Evolutionary conservation across 306 rosid genomes (phyloP).

Genomic region (Rosa chinensis): DNA sequence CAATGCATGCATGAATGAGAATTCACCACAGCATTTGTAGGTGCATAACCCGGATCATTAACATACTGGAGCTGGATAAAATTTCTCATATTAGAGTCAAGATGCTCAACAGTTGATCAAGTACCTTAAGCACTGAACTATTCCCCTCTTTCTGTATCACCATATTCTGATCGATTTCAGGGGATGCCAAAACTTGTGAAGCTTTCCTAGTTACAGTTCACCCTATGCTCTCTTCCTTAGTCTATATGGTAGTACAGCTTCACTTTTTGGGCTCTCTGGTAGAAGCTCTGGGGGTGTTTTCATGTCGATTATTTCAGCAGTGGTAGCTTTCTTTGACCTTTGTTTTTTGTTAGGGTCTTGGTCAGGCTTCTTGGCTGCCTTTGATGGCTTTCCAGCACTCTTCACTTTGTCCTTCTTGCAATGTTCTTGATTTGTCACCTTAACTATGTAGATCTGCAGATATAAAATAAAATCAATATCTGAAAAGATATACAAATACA

Average conservation of each 20-base stretch:
- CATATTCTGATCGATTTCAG: neutral
- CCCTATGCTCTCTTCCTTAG: neutral
- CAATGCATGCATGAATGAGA: too few relatives aligned
- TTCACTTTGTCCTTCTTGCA: constrained; percentile 28
- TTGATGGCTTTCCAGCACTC: constrained; percentile 21
- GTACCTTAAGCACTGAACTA: neutral
- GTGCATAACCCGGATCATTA: too few relatives aligned
- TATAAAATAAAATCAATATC: neutral
- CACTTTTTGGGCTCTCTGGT: neutral
- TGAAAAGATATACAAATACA: neutral
- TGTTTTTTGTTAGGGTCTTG: constrained; percentile 9
- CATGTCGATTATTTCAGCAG: constrained; percentile 22
- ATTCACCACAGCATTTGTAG: too few relatives aligned
- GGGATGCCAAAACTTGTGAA: neutral
- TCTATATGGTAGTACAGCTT: neutral
- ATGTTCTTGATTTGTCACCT: constrained; percentile 34
- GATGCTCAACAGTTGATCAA: neutral
- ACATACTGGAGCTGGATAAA: neutral
- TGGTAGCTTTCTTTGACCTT: constrained; percentile 21
- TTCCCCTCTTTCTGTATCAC: neutral
- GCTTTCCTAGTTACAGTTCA: neutral
- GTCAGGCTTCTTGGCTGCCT: constrained; percentile 12
- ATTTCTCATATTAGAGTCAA: neutral
- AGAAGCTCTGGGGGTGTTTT: constrained; percentile 21
- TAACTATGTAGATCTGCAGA: constrained; percentile 55